Base-by-base conservation (phyloP, 306 rosid genomes). In the Sechiopsis laciniata region DNA sequence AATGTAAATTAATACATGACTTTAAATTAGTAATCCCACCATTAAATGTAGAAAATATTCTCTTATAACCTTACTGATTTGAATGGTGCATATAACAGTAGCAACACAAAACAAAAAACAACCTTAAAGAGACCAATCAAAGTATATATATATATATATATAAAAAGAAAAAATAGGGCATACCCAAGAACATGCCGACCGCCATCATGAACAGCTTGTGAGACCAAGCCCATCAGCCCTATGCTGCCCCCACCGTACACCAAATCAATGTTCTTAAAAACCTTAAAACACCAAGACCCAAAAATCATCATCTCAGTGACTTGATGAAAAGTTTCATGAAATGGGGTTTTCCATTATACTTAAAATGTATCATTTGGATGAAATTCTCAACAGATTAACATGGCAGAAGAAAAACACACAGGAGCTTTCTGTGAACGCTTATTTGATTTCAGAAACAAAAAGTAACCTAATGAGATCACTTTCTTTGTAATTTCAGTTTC, bases 221-320 rank as follows among this genome's bases (percentile, higher is more conserved):
- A 88, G 75, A 88, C 87, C 82, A 88, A 80, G 77, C 94, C 94
- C 94, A 88, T 88, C 42, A 88, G 82, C 11, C 94, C 94, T 73
- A 88, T 86, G 87, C 89, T 88, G 74, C 95, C 95, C 55, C 95
- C 95, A 81, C 95, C 95, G 80, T 88, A 88, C n/a, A 88, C 95
- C 70, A 88, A 83, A 83, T 88, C 87, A 80, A 88, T 88, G 81
- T 82, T 83, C 77, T 88, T 84, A 62, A 87, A 82, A 8, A 88
- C 90, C 94, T 88, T 84, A 82, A 78, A 5, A 20, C 14, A 46
- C 6, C 55, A 63, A 62, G 8, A 40, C 37, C 37, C 40, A 69
- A 22, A 67, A 46, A 15, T 66, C 72, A 21, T 48, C 56, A 46
- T 48, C 56, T 67, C 13, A 32, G 37, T 32, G 37, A 32, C 37